Conservation (phyloP, 2,329 filamentous ascomycete species). For the Venturia oleaginea region DNA sequence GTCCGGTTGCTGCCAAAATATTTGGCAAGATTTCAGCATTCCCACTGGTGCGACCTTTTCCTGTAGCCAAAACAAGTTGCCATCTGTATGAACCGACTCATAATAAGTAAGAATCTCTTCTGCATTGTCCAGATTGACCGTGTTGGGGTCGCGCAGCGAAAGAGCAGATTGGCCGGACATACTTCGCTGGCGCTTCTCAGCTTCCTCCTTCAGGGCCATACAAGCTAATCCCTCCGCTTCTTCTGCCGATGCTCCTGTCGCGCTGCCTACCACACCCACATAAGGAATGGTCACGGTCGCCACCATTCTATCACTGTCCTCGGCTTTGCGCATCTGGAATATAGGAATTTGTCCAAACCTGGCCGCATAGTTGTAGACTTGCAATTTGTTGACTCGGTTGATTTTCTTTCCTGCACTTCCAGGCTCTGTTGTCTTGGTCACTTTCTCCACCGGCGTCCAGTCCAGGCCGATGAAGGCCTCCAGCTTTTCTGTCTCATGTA, state of each 20-base stretch:
- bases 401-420: background rate
- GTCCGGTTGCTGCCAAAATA: conserved; percentile 16
- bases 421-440: background rate
- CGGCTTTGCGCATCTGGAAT: conserved; percentile 13
- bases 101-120: conserved; percentile 30
- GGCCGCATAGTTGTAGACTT: conserved; percentile 35
- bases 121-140: conserved; percentile 30
- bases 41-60: conserved; percentile 1
- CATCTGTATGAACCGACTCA: conserved; percentile 10
- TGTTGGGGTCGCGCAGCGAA: conserved; percentile 22
- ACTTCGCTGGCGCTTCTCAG: conserved; percentile 19
- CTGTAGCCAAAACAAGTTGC: background rate
- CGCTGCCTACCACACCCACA: conserved; percentile 26
- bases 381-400: background rate
- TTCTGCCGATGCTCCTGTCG: conserved; percentile 20
- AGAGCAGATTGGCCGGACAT: conserved; percentile 10
- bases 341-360: conserved; percentile 28
- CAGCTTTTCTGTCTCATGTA: background rate
- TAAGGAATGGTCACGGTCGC: conserved; percentile 26
- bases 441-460: background rate
- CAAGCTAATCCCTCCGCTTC: conserved; percentile 29
- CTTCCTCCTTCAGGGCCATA: conserved; percentile 30
- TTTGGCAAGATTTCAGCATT: conserved; percentile 17
- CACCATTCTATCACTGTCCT: conserved; percentile 11
- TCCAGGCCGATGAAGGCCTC: background rate